These are phyloP conservation scores for Ormosia semicastrata DNA, from an alignment of 306 rosid species.

Conservation along the genomic window DNA sequence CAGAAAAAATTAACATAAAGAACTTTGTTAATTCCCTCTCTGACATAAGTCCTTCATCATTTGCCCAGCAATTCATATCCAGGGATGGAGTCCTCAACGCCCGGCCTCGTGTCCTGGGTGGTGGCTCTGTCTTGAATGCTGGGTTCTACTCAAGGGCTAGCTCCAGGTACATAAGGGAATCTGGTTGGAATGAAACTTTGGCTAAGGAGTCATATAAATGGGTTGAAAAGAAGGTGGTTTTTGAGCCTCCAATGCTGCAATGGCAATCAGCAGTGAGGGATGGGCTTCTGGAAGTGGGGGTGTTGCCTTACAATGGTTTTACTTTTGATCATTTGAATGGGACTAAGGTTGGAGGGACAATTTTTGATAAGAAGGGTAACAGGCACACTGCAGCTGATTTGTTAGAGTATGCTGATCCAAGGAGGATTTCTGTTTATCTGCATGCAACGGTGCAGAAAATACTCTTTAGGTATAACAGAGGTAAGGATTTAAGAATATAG, in stretches of 20 bases:
- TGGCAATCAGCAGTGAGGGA: slow-evolving; percentile 69
- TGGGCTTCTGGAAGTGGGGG: slow-evolving; percentile 63
- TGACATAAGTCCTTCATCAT: slow-evolving; percentile 54
- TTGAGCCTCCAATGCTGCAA: slow-evolving; percentile 47
- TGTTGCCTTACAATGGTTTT: slow-evolving; percentile 61
- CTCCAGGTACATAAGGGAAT: slow-evolving; percentile 25
- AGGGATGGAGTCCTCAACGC: slow-evolving; percentile 56
- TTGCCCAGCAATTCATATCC: slow-evolving; percentile 62
- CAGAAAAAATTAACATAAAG: slow-evolving; percentile 39
- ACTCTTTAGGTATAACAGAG: slow-evolving; percentile 38
- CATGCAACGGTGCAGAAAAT: slow-evolving; percentile 67
- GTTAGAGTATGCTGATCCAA: slow-evolving; percentile 58
- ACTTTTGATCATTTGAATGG: slow-evolving; percentile 59
- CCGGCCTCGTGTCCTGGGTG: slow-evolving; percentile 56
- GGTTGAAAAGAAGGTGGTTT: slow-evolving; percentile 63
- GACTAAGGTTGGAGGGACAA: slow-evolving; percentile 73
- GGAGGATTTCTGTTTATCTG: slow-evolving; percentile 55
- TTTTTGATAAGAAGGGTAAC: slow-evolving; percentile 54
- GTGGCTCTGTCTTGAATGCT: slow-evolving; percentile 72
- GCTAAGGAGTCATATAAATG: slow-evolving; percentile 55
- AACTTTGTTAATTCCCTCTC: slow-evolving; percentile 42
- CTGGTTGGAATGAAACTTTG: slow-evolving; percentile 51
- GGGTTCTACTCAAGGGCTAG: slow-evolving; percentile 67
- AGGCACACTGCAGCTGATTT: slow-evolving; percentile 82
- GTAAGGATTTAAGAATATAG: slow-evolving; percentile 24